Percentiles rank a stretch among this genome's conserved stretches.
phyloP scores from a whole-genome alignment of 2,329 filamentous ascomycete species.

The Penicillium sp. region DNA sequence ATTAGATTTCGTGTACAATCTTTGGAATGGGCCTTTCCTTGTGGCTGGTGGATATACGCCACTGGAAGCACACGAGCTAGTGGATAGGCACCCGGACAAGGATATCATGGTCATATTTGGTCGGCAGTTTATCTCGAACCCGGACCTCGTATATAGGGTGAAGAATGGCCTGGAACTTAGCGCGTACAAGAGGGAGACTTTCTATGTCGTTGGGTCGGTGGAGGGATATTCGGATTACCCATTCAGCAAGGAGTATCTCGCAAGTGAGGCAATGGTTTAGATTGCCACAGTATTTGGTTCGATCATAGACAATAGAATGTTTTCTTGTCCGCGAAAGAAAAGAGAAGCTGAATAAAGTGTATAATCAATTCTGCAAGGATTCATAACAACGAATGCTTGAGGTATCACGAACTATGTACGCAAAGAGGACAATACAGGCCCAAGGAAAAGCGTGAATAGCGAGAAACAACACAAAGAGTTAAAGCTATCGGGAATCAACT shows the following conservation, averaged over 20 bases:
- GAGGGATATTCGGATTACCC: slow-evolving; percentile 36
- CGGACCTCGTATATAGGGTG: slow-evolving; percentile 26
- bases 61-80: slow-evolving; percentile 39
- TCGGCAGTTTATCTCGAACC: slow-evolving; percentile 29
- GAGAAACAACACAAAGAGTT: not conserved
- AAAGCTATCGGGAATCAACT: not conserved
- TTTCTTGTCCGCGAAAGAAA: not conserved
- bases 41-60: slow-evolving; percentile 51
- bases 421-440: not conserved
- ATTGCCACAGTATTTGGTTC: not conserved
- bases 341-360: not conserved
- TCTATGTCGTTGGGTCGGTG: slow-evolving; percentile 18
- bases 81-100: slow-evolving; percentile 29
- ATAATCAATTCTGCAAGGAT: not conserved
- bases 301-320: no score
- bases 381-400: not conserved
- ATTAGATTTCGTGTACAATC: slow-evolving; percentile 47
- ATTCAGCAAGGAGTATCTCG: slow-evolving; percentile 24
- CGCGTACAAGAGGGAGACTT: slow-evolving; percentile 21
- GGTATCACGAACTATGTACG: not conserved
- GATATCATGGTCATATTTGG: slow-evolving; percentile 41
- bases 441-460: not conserved
- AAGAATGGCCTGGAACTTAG: slow-evolving; percentile 18
- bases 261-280: not conserved
- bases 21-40: slow-evolving; percentile 40